Percentiles rank a stretch among this genome's conserved stretches.
These are phyloP conservation scores for Hyaloscypha variabilis DNA, from an alignment of 495 filamentous ascomycete species.

Conservation along the genomic window DNA sequence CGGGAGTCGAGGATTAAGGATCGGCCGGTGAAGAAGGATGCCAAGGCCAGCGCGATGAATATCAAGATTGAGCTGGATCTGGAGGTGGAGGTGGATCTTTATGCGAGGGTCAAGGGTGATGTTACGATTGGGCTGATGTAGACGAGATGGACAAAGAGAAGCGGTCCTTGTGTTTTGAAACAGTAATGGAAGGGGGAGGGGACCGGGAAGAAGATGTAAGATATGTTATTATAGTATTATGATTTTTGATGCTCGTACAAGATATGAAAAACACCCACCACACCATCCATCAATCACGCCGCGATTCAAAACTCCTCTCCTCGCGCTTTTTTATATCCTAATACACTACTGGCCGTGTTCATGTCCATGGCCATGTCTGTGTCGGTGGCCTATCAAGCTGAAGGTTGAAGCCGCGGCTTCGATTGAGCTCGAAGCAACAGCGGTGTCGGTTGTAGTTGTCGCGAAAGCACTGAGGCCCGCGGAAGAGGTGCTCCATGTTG, in stretches of 20 bases:
- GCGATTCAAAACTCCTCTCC: too few species aligned
- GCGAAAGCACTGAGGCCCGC: not conserved
- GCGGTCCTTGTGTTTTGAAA: too few species aligned
- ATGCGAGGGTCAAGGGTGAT: conserved; percentile 4
- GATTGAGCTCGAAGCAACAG: not conserved
- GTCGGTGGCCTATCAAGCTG: not conserved
- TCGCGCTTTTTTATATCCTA: too few species aligned
- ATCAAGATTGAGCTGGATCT: conserved; percentile 22
- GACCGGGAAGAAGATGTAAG: too few species aligned
- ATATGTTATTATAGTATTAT: too few species aligned
- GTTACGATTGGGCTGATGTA: conserved; percentile 4
- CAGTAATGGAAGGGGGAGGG: too few species aligned
- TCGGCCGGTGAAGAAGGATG: conserved; percentile 7
- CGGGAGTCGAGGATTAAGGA: conserved; percentile 20
- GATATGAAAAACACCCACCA: too few species aligned
- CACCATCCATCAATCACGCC: too few species aligned
- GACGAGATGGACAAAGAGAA: too few species aligned
- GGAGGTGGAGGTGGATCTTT: conserved; percentile 17
- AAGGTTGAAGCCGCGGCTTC: not conserved
- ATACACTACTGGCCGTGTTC: too few species aligned
- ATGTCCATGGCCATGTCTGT: not conserved
- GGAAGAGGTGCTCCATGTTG: not conserved
- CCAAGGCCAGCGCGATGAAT: not conserved
- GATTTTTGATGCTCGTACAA: too few species aligned
- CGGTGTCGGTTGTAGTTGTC: not conserved